These are phyloP conservation scores for Nemania bipapillata DNA, from an alignment of 2,329 filamentous ascomycete genomes.

Conservation along the genomic window DNA sequence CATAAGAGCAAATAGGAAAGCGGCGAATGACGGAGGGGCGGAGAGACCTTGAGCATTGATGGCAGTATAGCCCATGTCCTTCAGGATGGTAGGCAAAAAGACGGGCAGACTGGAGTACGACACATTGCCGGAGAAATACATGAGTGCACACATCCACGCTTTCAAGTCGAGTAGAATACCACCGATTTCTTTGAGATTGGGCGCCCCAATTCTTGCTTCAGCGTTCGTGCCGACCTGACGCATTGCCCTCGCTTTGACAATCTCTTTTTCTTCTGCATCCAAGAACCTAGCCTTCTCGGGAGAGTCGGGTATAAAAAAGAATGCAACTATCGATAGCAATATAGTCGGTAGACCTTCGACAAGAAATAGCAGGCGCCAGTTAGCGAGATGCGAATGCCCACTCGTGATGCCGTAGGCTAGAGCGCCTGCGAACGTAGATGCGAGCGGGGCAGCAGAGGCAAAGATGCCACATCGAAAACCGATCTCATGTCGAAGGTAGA, in stretches of 20 bases:
- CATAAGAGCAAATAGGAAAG: slow-evolving; percentile 44
- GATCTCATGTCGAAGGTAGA: slow-evolving; percentile 45
- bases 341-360: slow-evolving; percentile 86
- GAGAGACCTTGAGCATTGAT: slow-evolving; percentile 46
- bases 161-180: slow-evolving; percentile 71
- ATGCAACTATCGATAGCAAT: slow-evolving; percentile 76
- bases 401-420: slow-evolving; percentile 82
- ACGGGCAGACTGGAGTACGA: slow-evolving; percentile 88
- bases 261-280: slow-evolving; percentile 70
- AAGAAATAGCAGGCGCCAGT: slow-evolving; percentile 85
- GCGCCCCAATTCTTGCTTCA: slow-evolving; percentile 53
- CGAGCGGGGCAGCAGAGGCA: slow-evolving; percentile 79
- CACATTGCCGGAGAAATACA: slow-evolving; percentile 89
- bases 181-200: slow-evolving; percentile 67
- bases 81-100: slow-evolving; percentile 83
- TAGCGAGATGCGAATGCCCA: slow-evolving; percentile 75
- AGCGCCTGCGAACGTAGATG: slow-evolving; percentile 82
- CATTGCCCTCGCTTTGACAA: slow-evolving; percentile 75
- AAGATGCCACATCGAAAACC: slow-evolving; percentile 45
- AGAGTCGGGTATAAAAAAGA: slow-evolving; percentile 78
- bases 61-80: slow-evolving; percentile 72
- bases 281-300: slow-evolving; percentile 73
- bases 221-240: slow-evolving; percentile 58
- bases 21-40: slow-evolving; percentile 45
- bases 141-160: slow-evolving; percentile 78